These are phyloP conservation scores for Scleroderma citrinum DNA, from an alignment of 768 basidiomycete species.

Conservation along the genomic window DNA sequence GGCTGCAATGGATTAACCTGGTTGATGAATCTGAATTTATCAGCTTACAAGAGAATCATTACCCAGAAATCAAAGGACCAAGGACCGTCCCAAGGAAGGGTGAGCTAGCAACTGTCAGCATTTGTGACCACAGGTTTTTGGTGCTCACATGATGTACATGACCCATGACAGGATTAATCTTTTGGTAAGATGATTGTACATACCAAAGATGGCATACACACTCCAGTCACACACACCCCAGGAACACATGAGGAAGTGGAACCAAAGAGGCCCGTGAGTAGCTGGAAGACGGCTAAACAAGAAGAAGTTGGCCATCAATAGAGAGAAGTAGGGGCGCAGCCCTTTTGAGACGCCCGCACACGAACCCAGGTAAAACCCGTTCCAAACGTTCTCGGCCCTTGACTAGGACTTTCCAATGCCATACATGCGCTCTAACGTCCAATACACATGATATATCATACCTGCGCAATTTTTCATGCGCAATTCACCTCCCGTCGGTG, in stretches of 20 bases:
- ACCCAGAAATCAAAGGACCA: slow-evolving; percentile 55
- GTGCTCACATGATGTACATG: slow-evolving; percentile 39
- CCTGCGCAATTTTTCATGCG: slow-evolving; percentile 4
- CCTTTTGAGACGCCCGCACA: too few relatives aligned
- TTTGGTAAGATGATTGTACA: slow-evolving; percentile 5
- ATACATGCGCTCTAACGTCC: too few relatives aligned
- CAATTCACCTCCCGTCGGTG: too few relatives aligned
- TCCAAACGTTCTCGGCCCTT: too few relatives aligned
- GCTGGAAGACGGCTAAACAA: slow-evolving; percentile 47
- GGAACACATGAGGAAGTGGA: slow-evolving; percentile 57
- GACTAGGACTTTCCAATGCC: too few relatives aligned
- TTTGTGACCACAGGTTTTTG: neutral
- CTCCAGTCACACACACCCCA: slow-evolving; percentile 56
- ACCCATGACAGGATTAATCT: slow-evolving; percentile 49
- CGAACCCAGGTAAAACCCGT: too few relatives aligned
- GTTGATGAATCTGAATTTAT: slow-evolving; percentile 55
- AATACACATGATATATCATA: slow-evolving; percentile 16
- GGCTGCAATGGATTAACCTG: slow-evolving; percentile 34
- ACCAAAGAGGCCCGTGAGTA: slow-evolving; percentile 50
- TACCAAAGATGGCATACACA: slow-evolving; percentile 26
- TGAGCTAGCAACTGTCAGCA: slow-evolving; percentile 17
- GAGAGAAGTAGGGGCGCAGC: neutral
- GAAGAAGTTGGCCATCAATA: neutral
- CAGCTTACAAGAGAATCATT: neutral
- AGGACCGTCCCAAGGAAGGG: slow-evolving; percentile 54